Evolutionary conservation across 371 early-diverging fungal species (phyloP), one percentile per base, ranked within the genome.

Genomic region (Lichtheimia hyalospora): DNA sequence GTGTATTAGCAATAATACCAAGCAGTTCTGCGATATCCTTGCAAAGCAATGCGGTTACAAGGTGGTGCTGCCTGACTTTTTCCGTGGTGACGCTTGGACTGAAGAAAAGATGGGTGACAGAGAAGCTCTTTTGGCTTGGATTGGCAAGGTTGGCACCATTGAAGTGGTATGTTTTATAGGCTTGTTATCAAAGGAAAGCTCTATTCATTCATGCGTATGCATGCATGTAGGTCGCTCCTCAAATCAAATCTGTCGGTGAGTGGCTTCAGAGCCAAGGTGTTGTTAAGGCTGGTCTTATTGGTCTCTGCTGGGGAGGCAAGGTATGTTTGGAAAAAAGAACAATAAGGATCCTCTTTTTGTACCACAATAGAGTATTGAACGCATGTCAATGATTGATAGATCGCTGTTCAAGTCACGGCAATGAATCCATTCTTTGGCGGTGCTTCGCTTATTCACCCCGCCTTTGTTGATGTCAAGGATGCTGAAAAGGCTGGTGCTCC

Each of bases 271-370:
- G 46, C 28, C 69, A 74, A 14, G 86, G 84, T 34, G 67, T 72
- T 20, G 60, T 49, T 20, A 61, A 68, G 41, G 78, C 79, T 44
- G 79, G 83, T 25, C 15, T 84, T 3, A 66, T 86, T 48, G 90
- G 89, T 15, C 86, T 87, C 71, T 89, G 89, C 74, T 88, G 88
- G 88, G 88, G 88, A 52, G 85, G 73, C 14, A 81, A 84, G 60
- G 63, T 68, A 46, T 13, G 25, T 34, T 15, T 18, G 12, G 49
- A 10, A 54, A 41, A n/a, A 10, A 54, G 20, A 16, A 21, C 15
- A 28, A 27, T n/a, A 12, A 23, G 21, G 46, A 57, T 16, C 5
- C 3, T 5, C 12, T 44, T 2, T 46, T 24, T 34, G 16, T 34
- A 34, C 10, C 34, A 34, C 34, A 34, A n/a, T n/a, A n/a, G n/a